Percentiles rank a stretch among this genome's conserved stretches.
Evolutionary conservation across 2,329 filamentous ascomycete species (phyloP).

Genomic region (Cladophialophora bantiana): DNA sequence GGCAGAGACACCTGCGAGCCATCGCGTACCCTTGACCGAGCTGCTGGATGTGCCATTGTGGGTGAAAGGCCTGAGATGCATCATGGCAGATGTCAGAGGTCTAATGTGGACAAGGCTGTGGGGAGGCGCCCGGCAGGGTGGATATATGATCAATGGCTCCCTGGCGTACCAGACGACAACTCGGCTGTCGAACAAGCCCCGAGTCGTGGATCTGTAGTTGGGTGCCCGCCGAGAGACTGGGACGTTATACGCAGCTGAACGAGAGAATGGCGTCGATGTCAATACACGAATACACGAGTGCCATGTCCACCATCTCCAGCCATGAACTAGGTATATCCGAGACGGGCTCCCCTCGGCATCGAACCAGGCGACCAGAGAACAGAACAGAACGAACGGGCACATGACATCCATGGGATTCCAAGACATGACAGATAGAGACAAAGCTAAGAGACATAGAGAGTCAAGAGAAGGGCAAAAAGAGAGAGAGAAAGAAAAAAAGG

Average conservation of each 20-base stretch:
- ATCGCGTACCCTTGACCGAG: conserved; percentile 46
- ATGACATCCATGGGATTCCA: not conserved
- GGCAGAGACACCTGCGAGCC: conserved; percentile 38
- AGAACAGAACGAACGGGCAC: not conserved
- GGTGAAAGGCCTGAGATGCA: conserved; percentile 59
- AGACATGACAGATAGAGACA: not conserved
- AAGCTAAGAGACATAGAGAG: not conserved
- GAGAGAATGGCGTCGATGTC: conserved; percentile 1
- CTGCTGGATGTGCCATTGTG: conserved; percentile 53
- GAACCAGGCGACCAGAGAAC: not conserved
- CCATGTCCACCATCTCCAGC: not conserved
- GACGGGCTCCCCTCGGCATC: not conserved
- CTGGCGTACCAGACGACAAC: conserved; percentile 54
- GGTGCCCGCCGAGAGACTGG: not conserved
- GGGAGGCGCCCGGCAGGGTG: conserved; percentile 60
- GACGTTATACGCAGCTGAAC: not conserved
- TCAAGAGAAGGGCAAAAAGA: not conserved
- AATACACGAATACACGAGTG: not conserved
- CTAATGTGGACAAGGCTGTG: conserved; percentile 68
- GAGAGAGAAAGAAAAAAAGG: not conserved
- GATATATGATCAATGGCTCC: conserved; percentile 68
- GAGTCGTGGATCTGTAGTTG: conserved; percentile 46
- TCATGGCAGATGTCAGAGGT: conserved; percentile 61
- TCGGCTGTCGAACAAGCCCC: conserved; percentile 48
- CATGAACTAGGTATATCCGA: not conserved